Conservation (phyloP, 148 eudicot genomes). For the Silene conica region DNA sequence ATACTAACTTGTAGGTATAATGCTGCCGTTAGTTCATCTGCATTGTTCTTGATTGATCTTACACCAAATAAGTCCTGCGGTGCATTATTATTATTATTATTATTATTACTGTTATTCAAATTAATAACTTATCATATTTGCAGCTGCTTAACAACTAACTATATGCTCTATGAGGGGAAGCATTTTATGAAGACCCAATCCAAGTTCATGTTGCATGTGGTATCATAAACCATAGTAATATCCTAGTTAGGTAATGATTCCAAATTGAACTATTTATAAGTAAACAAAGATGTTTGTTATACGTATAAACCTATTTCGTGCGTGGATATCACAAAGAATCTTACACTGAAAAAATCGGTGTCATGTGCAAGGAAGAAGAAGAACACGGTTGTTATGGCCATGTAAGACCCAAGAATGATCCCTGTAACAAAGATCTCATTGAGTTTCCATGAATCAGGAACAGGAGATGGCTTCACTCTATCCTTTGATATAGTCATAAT, state of each 20-base stretch:
- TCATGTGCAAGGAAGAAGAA: constrained; percentile 75
- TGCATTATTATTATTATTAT: no score
- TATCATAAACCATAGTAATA: no score
- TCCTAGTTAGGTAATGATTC: no score
- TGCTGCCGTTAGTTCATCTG: constrained; percentile 64
- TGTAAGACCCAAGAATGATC: constrained; percentile 70
- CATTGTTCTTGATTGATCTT: constrained; percentile 36
- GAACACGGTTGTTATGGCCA: constrained; percentile 59
- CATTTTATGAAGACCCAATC: no score
- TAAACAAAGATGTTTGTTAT: no score
- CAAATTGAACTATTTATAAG: no score
- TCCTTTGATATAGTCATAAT: constrained; percentile 97
- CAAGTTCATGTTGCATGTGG: no score
- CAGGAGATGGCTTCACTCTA: constrained; percentile 86
- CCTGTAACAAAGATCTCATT: constrained; percentile 87
- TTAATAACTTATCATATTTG: no score
- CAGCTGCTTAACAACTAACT: no score
- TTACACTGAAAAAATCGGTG: constrained; percentile 64
- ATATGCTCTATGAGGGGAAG: no score
- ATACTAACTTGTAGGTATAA: constrained; percentile 95
- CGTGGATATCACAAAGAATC: constrained; percentile 4
- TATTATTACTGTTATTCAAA: no score
- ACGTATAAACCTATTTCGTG: no score
- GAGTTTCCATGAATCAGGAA: constrained; percentile 95
- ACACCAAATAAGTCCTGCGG: constrained; percentile 48